Base-by-base conservation (phyloP, 768 basidiomycete species). In the Phaeotremella fagi region DNA sequence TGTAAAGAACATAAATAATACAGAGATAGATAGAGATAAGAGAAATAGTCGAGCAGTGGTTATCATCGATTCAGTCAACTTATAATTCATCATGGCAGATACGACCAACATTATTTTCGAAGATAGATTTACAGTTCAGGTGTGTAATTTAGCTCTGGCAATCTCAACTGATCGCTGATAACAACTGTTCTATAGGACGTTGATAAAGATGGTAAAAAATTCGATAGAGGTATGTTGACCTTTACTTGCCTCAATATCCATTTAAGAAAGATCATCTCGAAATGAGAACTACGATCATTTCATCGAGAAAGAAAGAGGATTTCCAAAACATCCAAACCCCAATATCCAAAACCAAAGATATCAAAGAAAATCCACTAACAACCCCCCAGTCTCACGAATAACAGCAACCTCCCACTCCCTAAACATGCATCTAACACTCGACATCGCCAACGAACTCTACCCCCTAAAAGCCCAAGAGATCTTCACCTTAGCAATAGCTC, bases 391-490 rank as follows among this genome's bases (percentile, higher is more conserved):
- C 29, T 94, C 94, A 22, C 84, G 95, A 27, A 81, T 98, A 45
- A 84, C 85, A 67, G 92, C 86, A 24, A 84, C 84, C 64, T 94
- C 90, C 5, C 85, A 88, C 77, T 90, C 90, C 75, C 86, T 87
- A 68, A 84, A 85, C 66, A 95, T 98, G 90, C 81, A 85, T 66
- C 77, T 98, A 61, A 88, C 89, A 20, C 80, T 99, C 57, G 95
- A 99, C 77, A 90, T 89, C 78, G 95, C 97, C 74, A 78, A 84
- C 61, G 95, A 99, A 72, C 78, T 99, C 11, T 88, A 91, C 64
- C 86, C 87, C 3, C 77, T 98, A 26, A 62, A 79, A 41, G 66
- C 76, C 23, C 82, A 80, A 26, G 83, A 91, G 57, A 83, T 79
- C 48, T 85, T 98, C 73, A 84, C 90, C 1, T 76, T 99, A 55